These are phyloP conservation scores for Penicillium sp. DNA, from an alignment of 2,329 filamentous ascomycete species.

Conservation along the genomic window DNA sequence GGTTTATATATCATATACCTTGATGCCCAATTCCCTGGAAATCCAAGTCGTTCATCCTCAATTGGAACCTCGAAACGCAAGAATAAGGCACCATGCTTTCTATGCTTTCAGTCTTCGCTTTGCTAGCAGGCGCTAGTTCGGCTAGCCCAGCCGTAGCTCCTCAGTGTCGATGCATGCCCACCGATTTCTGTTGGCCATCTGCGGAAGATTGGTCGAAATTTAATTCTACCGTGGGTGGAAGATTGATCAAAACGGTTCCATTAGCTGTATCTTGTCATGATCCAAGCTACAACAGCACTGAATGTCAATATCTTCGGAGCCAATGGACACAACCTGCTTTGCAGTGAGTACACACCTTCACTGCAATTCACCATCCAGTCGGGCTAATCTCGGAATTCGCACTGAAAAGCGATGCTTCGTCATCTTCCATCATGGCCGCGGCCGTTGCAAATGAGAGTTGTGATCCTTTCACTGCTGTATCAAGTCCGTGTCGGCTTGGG, in stretches of 20 bases:
- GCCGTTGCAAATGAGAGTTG: slow-evolving; percentile 41
- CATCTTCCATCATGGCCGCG: slow-evolving; percentile 41
- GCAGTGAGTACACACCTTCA: slow-evolving; percentile 23
- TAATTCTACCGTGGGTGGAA: slow-evolving; percentile 32
- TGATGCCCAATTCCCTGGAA: too few relatives aligned
- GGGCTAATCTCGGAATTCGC: background rate
- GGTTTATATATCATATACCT: too few relatives aligned
- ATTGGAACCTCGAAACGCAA: too few relatives aligned
- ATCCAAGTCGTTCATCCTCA: too few relatives aligned
- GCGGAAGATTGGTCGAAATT: slow-evolving; percentile 32
- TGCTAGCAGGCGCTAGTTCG: too few relatives aligned
- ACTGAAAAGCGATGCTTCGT: slow-evolving; percentile 60
- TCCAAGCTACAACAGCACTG: background rate
- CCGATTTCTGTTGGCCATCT: slow-evolving; percentile 30
- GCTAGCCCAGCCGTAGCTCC: too few relatives aligned
- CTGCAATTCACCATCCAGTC: slow-evolving; percentile 29
- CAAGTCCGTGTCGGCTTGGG: slow-evolving; percentile 26
- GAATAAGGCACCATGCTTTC: too few relatives aligned
- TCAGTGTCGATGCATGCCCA: background rate
- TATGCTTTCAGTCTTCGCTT: too few relatives aligned
- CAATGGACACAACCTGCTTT: slow-evolving; percentile 30
- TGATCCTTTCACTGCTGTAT: slow-evolving; percentile 40
- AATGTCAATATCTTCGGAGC: slow-evolving; percentile 3
- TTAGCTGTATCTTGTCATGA: slow-evolving; percentile 27
- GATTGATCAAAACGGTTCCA: slow-evolving; percentile 29